Percentiles rank a stretch among this genome's conserved stretches.
phyloP scores from a whole-genome alignment of 2,329 filamentous ascomycete genomes.

The Aspergillus terreus region DNA sequence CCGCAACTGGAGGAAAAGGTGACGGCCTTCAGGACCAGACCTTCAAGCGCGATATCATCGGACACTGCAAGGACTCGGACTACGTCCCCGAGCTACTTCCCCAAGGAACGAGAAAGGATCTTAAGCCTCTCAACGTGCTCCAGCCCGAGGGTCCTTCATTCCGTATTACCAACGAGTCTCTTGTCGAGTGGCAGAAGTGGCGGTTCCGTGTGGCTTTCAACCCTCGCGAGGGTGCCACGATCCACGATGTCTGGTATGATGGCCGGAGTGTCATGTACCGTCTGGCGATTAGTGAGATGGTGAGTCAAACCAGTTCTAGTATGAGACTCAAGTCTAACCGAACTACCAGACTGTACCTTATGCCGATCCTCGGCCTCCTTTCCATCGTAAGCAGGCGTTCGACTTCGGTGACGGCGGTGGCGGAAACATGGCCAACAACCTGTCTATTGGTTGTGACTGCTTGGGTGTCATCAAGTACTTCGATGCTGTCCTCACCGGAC shows the following conservation, averaged over 20 bases:
- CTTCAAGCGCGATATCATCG: conserved; percentile 46
- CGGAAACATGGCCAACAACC: conserved; percentile 64
- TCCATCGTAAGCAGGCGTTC: conserved; percentile 67
- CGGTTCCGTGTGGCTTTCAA: conserved; percentile 59
- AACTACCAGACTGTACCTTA: conserved; percentile 53
- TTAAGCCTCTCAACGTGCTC: conserved; percentile 69
- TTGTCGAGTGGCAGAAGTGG: conserved; percentile 63
- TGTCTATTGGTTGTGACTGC: conserved; percentile 48
- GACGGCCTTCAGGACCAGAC: conserved; percentile 46
- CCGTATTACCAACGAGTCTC: conserved; percentile 38
- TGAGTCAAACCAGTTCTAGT: conserved; percentile 18
- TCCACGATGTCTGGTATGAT: conserved; percentile 68
- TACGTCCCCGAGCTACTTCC: conserved; percentile 51
- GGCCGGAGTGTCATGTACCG: conserved; percentile 64
- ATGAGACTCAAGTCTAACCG: not conserved
- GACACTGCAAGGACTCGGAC: conserved; percentile 51
- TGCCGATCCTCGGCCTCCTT: conserved; percentile 62
- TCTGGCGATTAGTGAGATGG: conserved; percentile 66
- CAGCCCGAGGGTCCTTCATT: conserved; percentile 70
- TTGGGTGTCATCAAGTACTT: conserved; percentile 66
- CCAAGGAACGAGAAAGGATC: conserved; percentile 43
- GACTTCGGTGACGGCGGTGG: conserved; percentile 68
- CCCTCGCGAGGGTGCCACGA: conserved; percentile 62
- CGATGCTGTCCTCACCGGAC: conserved; percentile 52
- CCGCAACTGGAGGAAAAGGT: conserved; percentile 49